These are phyloP conservation scores for Rhodotorula sp. DNA, from an alignment of 1,284 basidiomycete genomes.

Conservation along the genomic window DNA sequence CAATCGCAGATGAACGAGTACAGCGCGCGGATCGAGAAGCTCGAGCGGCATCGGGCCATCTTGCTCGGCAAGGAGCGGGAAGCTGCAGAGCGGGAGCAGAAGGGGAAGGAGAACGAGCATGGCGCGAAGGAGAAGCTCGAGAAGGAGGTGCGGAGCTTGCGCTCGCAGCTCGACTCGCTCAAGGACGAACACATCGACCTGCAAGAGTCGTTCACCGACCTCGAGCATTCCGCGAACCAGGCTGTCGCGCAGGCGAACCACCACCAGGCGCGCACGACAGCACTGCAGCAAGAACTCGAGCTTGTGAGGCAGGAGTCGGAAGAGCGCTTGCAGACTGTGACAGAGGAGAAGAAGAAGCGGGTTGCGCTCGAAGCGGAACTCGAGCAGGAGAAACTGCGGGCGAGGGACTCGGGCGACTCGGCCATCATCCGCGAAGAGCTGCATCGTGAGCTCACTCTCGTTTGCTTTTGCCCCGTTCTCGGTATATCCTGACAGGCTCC, in stretches of 20 bases:
- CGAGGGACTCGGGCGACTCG: conserved; percentile 16
- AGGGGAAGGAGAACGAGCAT: conserved; percentile 20
- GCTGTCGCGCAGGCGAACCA: conserved; percentile 23
- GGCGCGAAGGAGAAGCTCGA: conserved; percentile 15
- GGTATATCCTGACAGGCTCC: rapidly evolving
- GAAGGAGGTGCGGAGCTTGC: conserved; percentile 21
- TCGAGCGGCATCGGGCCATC: conserved; percentile 38
- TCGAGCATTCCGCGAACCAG: conserved; percentile 30
- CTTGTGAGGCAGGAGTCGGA: conserved; percentile 7
- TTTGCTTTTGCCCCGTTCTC: background rate
- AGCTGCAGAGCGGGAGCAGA: conserved; percentile 19
- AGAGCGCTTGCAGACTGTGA: background rate
- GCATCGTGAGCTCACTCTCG: conserved; percentile 18
- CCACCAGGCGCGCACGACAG: conserved; percentile 19
- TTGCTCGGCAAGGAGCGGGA: conserved; percentile 38
- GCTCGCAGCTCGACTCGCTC: conserved; percentile 18
- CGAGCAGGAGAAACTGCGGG: conserved; percentile 20
- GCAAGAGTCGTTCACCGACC: conserved; percentile 19
- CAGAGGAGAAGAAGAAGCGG: conserved; percentile 18
- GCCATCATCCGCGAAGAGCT: conserved; percentile 35
- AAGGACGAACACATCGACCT: conserved; percentile 36
- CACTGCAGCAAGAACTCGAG: conserved; percentile 27
- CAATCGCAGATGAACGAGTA: conserved; percentile 24
- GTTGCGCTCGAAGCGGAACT: conserved; percentile 23
- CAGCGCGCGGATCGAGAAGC: conserved; percentile 26